phyloP scores from a whole-genome alignment of 2,329 filamentous ascomycete genomes.

The Sporothrix inflata region DNA sequence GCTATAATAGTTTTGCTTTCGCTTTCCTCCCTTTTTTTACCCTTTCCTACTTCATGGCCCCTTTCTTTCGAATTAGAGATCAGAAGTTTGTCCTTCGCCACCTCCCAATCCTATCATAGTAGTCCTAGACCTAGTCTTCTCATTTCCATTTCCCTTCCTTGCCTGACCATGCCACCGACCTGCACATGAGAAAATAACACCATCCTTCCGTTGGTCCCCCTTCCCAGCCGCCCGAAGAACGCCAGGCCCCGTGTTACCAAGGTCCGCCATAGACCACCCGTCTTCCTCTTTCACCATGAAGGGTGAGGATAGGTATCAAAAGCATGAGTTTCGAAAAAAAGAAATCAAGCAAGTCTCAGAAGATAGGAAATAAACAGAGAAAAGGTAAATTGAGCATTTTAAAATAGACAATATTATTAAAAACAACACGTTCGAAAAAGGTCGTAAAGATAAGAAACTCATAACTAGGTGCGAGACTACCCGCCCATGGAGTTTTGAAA shows the following conservation, averaged over 20 bases:
- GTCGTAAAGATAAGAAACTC: neutral
- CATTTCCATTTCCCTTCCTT: neutral
- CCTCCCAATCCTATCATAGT: neutral
- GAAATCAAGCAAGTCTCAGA: neutral
- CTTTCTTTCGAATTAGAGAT: neutral
- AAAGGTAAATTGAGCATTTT: neutral
- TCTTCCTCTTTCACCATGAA: neutral
- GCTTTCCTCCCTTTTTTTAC: neutral
- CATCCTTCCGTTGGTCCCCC: neutral
- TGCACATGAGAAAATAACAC: neutral
- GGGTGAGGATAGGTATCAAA: neutral
- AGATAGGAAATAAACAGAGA: neutral
- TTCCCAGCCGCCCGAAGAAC: neutral
- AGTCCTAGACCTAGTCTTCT: neutral
- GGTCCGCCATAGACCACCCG: neutral
- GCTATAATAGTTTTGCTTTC: no score
- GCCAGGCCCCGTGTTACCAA: neutral
- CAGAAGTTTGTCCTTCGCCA: neutral
- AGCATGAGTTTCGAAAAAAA: no score
- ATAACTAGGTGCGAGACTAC: neutral
- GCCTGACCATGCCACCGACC: neutral
- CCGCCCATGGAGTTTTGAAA: neutral
- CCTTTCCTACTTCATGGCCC: neutral
- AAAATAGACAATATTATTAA: neutral
- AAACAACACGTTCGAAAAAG: neutral